Evolutionary conservation across 2,329 filamentous ascomycete species (phyloP).

Genomic region (Colletotrichum kahawae): DNA sequence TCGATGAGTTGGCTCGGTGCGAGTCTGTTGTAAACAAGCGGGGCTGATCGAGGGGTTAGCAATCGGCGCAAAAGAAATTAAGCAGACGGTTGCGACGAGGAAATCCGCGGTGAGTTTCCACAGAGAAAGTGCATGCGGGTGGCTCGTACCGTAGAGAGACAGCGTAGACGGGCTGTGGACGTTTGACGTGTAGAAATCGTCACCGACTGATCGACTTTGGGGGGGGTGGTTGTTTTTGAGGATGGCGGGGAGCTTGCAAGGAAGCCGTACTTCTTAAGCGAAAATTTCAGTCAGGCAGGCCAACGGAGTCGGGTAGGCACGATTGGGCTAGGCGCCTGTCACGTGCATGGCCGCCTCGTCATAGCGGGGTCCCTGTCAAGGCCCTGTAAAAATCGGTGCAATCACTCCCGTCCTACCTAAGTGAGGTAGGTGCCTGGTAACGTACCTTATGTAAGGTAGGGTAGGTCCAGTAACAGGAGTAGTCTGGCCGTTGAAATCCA

Average conservation of each 20-base stretch:
- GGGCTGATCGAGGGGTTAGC: slow-evolving; percentile 30
- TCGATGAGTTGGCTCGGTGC: slow-evolving; percentile 27
- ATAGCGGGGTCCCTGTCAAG: slow-evolving; percentile 12
- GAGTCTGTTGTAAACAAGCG: slow-evolving; percentile 52
- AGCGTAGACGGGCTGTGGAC: background rate
- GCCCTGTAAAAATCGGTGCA: background rate
- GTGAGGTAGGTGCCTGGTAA: background rate
- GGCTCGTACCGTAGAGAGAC: background rate
- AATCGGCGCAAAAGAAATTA: slow-evolving; percentile 3
- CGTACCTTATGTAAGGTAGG: background rate
- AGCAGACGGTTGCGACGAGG: slow-evolving; percentile 12
- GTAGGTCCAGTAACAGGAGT: background rate
- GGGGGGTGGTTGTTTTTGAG: slow-evolving; percentile 40
- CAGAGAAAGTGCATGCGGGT: background rate
- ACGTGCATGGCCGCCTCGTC: slow-evolving; percentile 19
- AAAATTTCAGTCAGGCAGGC: slow-evolving; percentile 46
- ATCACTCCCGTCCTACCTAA: background rate
- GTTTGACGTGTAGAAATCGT: slow-evolving; percentile 38
- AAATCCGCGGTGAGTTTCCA: slow-evolving; percentile 12
- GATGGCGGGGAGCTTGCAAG: slow-evolving; percentile 46
- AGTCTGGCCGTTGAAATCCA: background rate
- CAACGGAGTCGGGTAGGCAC: slow-evolving; percentile 22
- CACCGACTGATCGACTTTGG: slow-evolving; percentile 40
- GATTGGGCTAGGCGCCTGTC: slow-evolving; percentile 17
- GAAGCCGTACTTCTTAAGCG: slow-evolving; percentile 36